phyloP scores from a whole-genome alignment of 352 stramenopile genomes.

The Nothophytophthora sp. region DNA sequence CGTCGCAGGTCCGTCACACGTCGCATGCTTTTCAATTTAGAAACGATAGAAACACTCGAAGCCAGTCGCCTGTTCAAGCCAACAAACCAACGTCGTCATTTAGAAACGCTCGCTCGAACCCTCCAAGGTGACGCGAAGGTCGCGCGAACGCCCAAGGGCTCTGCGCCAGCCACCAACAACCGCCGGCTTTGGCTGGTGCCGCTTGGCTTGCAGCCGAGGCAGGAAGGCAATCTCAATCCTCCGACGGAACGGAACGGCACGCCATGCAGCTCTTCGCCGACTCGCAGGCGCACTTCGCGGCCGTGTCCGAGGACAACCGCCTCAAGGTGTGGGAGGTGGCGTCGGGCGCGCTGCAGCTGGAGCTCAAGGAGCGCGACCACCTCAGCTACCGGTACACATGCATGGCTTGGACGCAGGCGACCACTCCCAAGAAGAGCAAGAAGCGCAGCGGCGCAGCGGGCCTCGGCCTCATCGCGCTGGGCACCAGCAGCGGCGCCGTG shows the following conservation, averaged over 20 bases:
- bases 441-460: constrained; percentile 46
- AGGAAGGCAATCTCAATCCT: constrained; percentile 7
- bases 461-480: constrained; percentile 67
- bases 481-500: constrained; percentile 64
- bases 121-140: constrained; percentile 32
- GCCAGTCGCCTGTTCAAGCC: no score
- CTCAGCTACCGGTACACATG: constrained; percentile 84
- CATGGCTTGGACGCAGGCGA: constrained; percentile 62
- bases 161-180: constrained; percentile 59
- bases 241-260: not conserved
- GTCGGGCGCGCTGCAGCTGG: constrained; percentile 63
- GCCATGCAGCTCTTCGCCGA: constrained; percentile 77
- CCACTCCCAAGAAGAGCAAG: constrained; percentile 20
- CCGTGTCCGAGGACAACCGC: constrained; percentile 80
- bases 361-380: constrained; percentile 85
- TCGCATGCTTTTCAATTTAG: not conserved
- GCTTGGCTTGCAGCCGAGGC: constrained; percentile 8
- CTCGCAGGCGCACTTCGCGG: constrained; percentile 76
- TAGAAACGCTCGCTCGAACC: no score
- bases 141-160: constrained; percentile 23
- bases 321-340: constrained; percentile 84
- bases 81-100: no score
- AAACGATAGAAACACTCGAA: no score
- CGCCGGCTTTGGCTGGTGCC: constrained; percentile 1
- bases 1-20: constrained; percentile 15